Evolutionary conservation across 2,329 filamentous ascomycete species (phyloP).

Genomic region (Claviceps sp.): DNA sequence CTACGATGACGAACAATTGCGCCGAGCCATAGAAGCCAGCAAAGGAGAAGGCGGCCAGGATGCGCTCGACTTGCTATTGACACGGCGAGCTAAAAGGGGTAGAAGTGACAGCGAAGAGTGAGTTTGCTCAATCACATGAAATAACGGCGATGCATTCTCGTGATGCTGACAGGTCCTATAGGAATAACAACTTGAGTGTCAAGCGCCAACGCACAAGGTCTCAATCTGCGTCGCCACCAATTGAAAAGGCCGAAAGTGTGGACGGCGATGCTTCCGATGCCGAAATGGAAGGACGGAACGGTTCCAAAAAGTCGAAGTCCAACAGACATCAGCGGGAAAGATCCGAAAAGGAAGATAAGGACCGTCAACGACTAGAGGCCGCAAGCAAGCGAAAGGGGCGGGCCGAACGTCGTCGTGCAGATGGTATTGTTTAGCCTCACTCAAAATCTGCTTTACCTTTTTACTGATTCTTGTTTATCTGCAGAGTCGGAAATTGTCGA

Average conservation of each 20-base stretch:
- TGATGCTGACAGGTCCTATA: slow-evolving; percentile 13
- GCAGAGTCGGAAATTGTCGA: slow-evolving; percentile 61
- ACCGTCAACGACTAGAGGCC: slow-evolving; percentile 59
- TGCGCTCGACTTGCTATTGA: slow-evolving; percentile 32
- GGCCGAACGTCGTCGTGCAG: slow-evolving; percentile 65
- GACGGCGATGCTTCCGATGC: slow-evolving; percentile 59
- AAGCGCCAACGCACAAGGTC: slow-evolving; percentile 81
- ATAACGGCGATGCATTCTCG: not conserved
- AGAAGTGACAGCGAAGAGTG: slow-evolving; percentile 93
- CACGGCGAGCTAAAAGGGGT: slow-evolving; percentile 63
- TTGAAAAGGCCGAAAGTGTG: slow-evolving; percentile 31
- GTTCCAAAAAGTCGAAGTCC: slow-evolving; percentile 46
- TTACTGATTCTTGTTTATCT: not conserved
- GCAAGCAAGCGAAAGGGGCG: slow-evolving; percentile 70
- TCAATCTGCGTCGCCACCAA: slow-evolving; percentile 49
- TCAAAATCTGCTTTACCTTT: not conserved
- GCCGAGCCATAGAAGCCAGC: slow-evolving; percentile 87
- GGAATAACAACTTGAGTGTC: slow-evolving; percentile 53
- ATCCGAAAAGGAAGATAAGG: slow-evolving; percentile 59
- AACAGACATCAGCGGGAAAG: slow-evolving; percentile 48
- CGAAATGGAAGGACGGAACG: slow-evolving; percentile 38
- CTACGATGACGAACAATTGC: slow-evolving; percentile 85
- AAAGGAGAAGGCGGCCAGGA: slow-evolving; percentile 58
- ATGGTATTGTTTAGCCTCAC: slow-evolving; percentile 42
- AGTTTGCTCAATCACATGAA: slow-evolving; percentile 24